Evolutionary conservation across 768 basidiomycete genomes (phyloP).

Genomic region (Serpula lacrymans): DNA sequence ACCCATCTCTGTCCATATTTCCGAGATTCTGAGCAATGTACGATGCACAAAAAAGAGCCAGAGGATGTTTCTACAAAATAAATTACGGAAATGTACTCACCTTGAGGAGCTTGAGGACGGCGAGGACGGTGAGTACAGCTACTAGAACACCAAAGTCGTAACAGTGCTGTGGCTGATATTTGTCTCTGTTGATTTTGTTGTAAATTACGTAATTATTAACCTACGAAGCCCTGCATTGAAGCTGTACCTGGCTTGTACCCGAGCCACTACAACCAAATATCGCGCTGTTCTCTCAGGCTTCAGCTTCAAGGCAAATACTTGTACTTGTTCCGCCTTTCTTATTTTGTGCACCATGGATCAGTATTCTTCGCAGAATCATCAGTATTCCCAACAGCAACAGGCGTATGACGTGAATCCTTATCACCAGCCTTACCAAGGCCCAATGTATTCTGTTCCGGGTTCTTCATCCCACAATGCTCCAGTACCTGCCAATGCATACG

Average conservation of each 20-base stretch:
- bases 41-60: constrained; percentile 4
- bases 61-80: too few relatives aligned
- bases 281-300: neutral
- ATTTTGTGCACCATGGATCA: constrained; percentile 39
- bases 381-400: constrained; percentile 52
- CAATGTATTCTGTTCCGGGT: constrained; percentile 65
- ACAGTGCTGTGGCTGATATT: constrained; percentile 20
- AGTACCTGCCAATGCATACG: constrained; percentile 86
- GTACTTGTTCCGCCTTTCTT: too few relatives aligned
- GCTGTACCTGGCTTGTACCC: neutral
- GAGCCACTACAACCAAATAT: constrained; percentile 1
- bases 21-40: constrained; percentile 7
- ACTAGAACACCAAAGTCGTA: constrained; percentile 8
- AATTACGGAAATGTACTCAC: constrained; percentile 31
- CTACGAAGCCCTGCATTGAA: neutral
- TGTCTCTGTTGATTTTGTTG: constrained; percentile 26
- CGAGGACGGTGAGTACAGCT: constrained; percentile 23
- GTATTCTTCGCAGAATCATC: constrained; percentile 48
- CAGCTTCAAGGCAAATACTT: too few relatives aligned
- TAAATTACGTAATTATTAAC: constrained; percentile 2
- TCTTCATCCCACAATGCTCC: constrained; percentile 68
- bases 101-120: constrained; percentile 36
- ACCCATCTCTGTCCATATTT: constrained; percentile 27
- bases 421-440: constrained; percentile 76
- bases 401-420: constrained; percentile 71